A percentile compares a stretch with the other conserved stretches of the same genome.
Conservation (phyloP, 2,329 filamentous ascomycete genomes). For the Curvularia spicifera region DNA sequence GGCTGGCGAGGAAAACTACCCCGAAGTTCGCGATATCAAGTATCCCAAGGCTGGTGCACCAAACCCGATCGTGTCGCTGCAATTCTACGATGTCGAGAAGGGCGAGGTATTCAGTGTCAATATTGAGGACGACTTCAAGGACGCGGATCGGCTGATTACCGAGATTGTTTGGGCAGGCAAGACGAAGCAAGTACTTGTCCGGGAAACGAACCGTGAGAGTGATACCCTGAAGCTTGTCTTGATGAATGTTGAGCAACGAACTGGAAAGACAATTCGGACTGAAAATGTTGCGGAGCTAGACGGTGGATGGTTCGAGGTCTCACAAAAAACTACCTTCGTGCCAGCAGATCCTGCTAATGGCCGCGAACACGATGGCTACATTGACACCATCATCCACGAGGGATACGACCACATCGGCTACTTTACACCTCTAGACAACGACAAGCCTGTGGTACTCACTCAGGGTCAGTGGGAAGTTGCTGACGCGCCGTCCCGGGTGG, state of each 20-base stretch:
- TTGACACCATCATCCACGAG: slow-evolving; percentile 86
- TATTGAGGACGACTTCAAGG: slow-evolving; percentile 76
- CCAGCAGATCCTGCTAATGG: slow-evolving; percentile 81
- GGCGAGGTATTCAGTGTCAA: slow-evolving; percentile 80
- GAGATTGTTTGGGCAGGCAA: slow-evolving; percentile 88
- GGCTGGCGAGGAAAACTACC: slow-evolving; percentile 82
- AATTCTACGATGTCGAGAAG: slow-evolving; percentile 85
- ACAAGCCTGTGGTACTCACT: slow-evolving; percentile 83
- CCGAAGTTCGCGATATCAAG: slow-evolving; percentile 89
- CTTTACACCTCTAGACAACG: slow-evolving; percentile 84
- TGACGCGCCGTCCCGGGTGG: slow-evolving; percentile 80
- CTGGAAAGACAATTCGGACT: slow-evolving; percentile 78
- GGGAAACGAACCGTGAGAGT: slow-evolving; percentile 93
- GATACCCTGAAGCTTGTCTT: slow-evolving; percentile 87
- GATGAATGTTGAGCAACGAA: slow-evolving; percentile 76
- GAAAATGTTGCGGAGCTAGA: slow-evolving; percentile 84
- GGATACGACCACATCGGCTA: slow-evolving; percentile 92
- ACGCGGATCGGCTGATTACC: slow-evolving; percentile 87
- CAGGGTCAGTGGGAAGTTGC: slow-evolving; percentile 93
- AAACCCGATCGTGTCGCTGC: slow-evolving; percentile 86
- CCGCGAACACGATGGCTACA: slow-evolving; percentile 83
- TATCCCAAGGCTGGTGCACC: slow-evolving; percentile 95
- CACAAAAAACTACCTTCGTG: slow-evolving; percentile 82
- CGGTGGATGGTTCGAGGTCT: slow-evolving; percentile 96
- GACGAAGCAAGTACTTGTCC: slow-evolving; percentile 77